Evolutionary conservation across 208 protist species (phyloP), one percentile per base, ranked within the genome.

Genomic region (Trypanosoma vivax): DNA sequence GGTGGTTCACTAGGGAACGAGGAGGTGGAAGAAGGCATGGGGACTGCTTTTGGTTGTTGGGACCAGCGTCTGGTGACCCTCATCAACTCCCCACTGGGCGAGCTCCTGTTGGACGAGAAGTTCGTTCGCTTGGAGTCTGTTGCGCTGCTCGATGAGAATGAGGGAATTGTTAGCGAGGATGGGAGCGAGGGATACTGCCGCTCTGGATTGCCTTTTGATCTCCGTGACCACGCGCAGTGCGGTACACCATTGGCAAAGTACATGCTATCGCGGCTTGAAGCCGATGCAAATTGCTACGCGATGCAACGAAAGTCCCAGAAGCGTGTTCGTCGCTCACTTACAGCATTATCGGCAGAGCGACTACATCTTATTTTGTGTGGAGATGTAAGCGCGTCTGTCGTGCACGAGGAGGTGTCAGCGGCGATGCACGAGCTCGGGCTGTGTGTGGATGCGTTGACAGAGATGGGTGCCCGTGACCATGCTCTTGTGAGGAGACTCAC

Each of bases 181-280:
- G 4, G 10, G 28, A 19, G 2, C 45, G 9, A 16, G 31, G 21
- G 35, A 28, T n/a, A 13, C 38, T 10, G 5, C 30, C 42, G 11
- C 3, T 47, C 63, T 5, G 39, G 50, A 51, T 67, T 95, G 38
- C 88, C 85, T n/a, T 95, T 93, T 48, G 69, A 90, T 37, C 55
- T 90, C 0, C 63, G 48, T 0, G 11, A 40, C 30, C 76, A 86
- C 62, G 57, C 62, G 4, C 59, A 67, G 31, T 63, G 75, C 11
- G 52, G 55, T 29, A 59, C 79, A 1, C 77, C 70, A 5, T 62
- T 95, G 29, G 79, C 77, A 28, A 50, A 76, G 45, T 68, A 73
- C 52, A 88, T 95, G 83, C 73, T 92, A 41, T 60, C 73, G 28
- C 72, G 88, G 1, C 57, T 95, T 14, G 74, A 85, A 43, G 69